Evolutionary conservation across 2,329 filamentous ascomycete genomes (phyloP), one percentile per base, ranked within the genome.

Genomic region (Verticillium tricorpus): DNA sequence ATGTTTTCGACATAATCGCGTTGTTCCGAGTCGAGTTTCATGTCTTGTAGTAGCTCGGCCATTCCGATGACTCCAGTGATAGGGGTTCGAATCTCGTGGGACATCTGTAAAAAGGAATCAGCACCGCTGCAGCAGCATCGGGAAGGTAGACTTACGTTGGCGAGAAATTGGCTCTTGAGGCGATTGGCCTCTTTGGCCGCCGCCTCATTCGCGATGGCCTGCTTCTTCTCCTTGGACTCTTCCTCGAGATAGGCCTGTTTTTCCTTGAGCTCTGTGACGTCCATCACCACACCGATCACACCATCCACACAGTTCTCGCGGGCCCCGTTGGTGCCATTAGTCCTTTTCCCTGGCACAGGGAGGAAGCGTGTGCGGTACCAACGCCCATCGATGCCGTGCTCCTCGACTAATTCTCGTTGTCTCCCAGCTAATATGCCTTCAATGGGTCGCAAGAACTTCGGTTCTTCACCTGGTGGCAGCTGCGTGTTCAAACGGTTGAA

Each of bases 1-100:
- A 94, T 91, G 64, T 92, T 92, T 66, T 92, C 89, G 2, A 90
- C 88, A 64, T 87, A 91, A 61, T 93, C 89, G 62, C 83, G 81
- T 69, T 92, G 89, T 67, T 93, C 90, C n/a, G 83, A 80, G 60
- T 87, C 82, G 28, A 93, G 74, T 17, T 85, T 76, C 70, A 87
- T 90, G 64, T 91, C 89, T 34, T 88, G 78, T 8, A 93, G 76
- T 9, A 94, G 78, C 68, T 93, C 90, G 1, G 88, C 86, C 89
- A 93, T 93, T 28, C 90, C 90, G 63, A 93, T 87, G 5, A 93
- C 89, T 22, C 91, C 91, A 1, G 89, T 90, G 64, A 94, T 93
- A 1, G 91, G 91, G 0, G 89, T 92, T 54, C 88, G 81, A 57
- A 92, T 91, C 70, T 92, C 89, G 70, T 92, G 89, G n/a, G 87